phyloP scores from a whole-genome alignment of 208 protist genomes.

The Leishmania mexicana region DNA sequence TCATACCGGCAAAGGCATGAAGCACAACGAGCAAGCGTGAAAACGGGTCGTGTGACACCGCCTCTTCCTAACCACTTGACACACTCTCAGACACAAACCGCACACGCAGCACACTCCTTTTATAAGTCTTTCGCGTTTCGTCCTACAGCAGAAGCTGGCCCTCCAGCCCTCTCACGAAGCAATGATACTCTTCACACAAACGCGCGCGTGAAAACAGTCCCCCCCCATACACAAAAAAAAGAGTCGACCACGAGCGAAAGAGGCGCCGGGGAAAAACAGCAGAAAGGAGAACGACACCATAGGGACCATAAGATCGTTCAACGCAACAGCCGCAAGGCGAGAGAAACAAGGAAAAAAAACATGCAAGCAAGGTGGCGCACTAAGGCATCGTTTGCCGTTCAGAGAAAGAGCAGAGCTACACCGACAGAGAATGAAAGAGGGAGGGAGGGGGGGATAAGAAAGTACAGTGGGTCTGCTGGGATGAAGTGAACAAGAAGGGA shows the following conservation, averaged over 20 bases:
- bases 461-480: background rate
- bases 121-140: too few relatives aligned
- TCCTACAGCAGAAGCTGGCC: too few relatives aligned
- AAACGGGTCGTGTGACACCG: background rate
- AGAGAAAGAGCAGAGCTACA: too few relatives aligned
- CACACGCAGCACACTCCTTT: too few relatives aligned
- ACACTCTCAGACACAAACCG: too few relatives aligned
- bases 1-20: background rate
- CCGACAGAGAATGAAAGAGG: background rate
- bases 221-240: too few relatives aligned
- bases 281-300: background rate
- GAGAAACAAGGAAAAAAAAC: slow-evolving; percentile 7
- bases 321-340: background rate
- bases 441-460: background rate
- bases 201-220: too few relatives aligned
- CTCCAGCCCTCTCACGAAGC: too few relatives aligned
- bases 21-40: slow-evolving; percentile 3
- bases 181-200: too few relatives aligned
- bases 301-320: background rate
- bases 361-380: too few relatives aligned
- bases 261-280: background rate
- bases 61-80: too few relatives aligned
- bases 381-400: too few relatives aligned
- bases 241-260: background rate
- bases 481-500: background rate